These are phyloP conservation scores for Mycena haematopus DNA, from an alignment of 768 basidiomycete species.

Conservation along the genomic window DNA sequence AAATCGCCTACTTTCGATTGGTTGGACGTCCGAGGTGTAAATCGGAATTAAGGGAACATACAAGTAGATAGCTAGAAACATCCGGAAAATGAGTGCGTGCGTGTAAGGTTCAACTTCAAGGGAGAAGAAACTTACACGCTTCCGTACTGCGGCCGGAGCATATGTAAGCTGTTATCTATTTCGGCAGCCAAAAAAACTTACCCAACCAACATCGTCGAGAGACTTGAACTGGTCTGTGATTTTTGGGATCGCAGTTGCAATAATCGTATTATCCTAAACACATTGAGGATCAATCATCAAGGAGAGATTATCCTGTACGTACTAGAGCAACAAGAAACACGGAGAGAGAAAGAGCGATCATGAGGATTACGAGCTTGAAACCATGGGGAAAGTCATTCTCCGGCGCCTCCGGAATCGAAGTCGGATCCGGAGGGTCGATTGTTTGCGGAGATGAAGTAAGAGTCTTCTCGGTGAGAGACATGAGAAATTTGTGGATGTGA, in stretches of 20 bases:
- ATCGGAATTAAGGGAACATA: not conserved
- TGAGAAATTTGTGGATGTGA: no score
- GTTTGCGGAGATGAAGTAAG: no score
- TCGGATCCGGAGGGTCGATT: no score
- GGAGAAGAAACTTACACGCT: slow-evolving; percentile 13
- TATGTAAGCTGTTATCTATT: not conserved
- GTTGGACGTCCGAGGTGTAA: not conserved
- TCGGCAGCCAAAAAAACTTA: not conserved
- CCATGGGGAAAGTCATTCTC: slow-evolving; percentile 15
- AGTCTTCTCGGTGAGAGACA: no score
- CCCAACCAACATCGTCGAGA: slow-evolving; percentile 33
- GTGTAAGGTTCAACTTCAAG: not conserved
- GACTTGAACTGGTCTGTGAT: slow-evolving; percentile 39
- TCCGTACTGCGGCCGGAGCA: slow-evolving; percentile 11
- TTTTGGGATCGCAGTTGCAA: slow-evolving; percentile 28
- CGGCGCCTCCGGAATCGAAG: no score
- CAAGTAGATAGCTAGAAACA: slow-evolving; percentile 13
- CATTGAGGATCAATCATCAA: not conserved
- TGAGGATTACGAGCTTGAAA: slow-evolving; percentile 4
- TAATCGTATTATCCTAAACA: slow-evolving; percentile 6
- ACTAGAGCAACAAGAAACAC: slow-evolving; percentile 25
- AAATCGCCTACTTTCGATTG: not conserved
- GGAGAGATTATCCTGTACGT: not conserved
- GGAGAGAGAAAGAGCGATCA: slow-evolving; percentile 24
- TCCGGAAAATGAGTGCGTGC: not conserved